Percentiles rank a stretch among this genome's conserved stretches.
phyloP scores from a whole-genome alignment of 2,329 filamentous ascomycete genomes.

The Botryotinia globosa region DNA sequence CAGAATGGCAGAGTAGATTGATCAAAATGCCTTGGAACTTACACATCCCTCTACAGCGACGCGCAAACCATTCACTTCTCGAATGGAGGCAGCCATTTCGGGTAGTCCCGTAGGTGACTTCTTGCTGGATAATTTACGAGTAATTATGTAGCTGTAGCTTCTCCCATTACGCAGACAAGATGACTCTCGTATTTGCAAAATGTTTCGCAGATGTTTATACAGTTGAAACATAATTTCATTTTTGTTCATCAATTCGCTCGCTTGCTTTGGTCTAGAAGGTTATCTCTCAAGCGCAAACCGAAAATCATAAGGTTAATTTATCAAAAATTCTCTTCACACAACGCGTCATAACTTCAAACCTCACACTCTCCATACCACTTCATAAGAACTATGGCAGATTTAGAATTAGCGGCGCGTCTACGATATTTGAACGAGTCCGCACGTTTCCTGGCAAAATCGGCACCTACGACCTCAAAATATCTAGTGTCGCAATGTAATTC shows the following conservation, averaged over 20 bases:
- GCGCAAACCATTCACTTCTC: constrained; percentile 53
- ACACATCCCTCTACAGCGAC: constrained; percentile 87
- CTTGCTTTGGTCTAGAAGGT: not conserved
- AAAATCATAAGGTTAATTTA: constrained; percentile 4
- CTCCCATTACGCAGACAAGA: not conserved
- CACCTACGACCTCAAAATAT: constrained; percentile 58
- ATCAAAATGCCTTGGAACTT: constrained; percentile 41
- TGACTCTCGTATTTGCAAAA: not conserved
- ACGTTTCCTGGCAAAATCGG: constrained; percentile 51
- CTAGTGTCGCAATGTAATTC: constrained; percentile 54
- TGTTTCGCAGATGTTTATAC: not conserved
- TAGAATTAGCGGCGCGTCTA: constrained; percentile 36
- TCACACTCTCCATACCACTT: not conserved
- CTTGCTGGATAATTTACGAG: not conserved
- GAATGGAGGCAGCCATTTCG: constrained; percentile 31
- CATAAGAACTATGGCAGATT: constrained; percentile 28
- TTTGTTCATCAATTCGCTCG: not conserved
- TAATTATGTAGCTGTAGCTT: not conserved
- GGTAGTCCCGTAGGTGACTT: not conserved
- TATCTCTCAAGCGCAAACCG: constrained; percentile 6
- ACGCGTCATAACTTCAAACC: constrained; percentile 14
- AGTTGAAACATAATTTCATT: not conserved
- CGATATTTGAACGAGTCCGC: constrained; percentile 54
- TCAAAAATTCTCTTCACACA: constrained; percentile 4
- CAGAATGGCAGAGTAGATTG: not conserved